Evolutionary conservation across 176 grass and related monocot species (phyloP).

Genomic region (Oryza meridionalis): DNA sequence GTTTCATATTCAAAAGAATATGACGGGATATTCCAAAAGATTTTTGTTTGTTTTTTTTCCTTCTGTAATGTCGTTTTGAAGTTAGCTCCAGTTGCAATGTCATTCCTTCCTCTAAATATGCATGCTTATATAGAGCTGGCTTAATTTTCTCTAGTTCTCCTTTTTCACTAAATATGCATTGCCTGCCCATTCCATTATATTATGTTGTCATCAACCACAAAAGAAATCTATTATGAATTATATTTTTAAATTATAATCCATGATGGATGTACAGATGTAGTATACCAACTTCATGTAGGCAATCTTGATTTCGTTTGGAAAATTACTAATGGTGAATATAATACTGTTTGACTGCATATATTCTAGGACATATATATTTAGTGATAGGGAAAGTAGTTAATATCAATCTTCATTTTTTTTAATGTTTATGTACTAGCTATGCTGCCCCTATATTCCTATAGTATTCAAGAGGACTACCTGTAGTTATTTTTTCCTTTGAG

Average conservation of each 20-base stretch:
- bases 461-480: not conserved
- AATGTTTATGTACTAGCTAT: not conserved
- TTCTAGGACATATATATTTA: not conserved
- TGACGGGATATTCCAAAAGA: not conserved
- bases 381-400: not conserved
- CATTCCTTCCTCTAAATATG: not conserved
- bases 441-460: not conserved
- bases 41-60: not conserved
- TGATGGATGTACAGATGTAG: not conserved
- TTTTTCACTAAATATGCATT: not conserved
- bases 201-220: not conserved
- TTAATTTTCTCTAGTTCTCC: not conserved
- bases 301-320: not conserved
- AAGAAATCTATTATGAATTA: not conserved
- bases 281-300: not conserved
- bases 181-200: not conserved
- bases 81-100: not conserved
- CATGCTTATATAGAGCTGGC: not conserved
- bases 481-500: conserved; percentile 2
- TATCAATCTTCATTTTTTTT: not conserved
- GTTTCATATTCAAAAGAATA: not conserved
- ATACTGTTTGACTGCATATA: not conserved
- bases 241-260: not conserved
- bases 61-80: not conserved
- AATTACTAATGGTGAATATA: not conserved